These are phyloP conservation scores for Ogataea neopini DNA, from an alignment of 805 yeast species.

Conservation along the genomic window DNA sequence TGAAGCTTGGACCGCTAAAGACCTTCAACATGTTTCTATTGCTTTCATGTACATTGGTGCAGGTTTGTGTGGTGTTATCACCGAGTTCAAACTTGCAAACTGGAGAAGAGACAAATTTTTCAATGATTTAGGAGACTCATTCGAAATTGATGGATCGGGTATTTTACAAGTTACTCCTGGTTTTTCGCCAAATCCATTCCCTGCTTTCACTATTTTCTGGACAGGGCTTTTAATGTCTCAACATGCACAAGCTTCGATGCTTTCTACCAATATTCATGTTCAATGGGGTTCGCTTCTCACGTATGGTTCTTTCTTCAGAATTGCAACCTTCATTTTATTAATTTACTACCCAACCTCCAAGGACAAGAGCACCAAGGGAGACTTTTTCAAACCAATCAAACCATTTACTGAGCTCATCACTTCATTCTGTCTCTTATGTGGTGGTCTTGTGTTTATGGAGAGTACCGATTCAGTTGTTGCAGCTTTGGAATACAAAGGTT, in stretches of 20 bases:
- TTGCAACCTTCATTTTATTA: slow-evolving; percentile 59
- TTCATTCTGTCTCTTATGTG: slow-evolving; percentile 77
- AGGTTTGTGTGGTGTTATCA: slow-evolving; percentile 85
- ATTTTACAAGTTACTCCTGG: slow-evolving; percentile 57
- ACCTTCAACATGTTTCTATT: slow-evolving; percentile 84
- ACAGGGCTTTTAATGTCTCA: slow-evolving; percentile 95
- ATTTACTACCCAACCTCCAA: slow-evolving; percentile 42
- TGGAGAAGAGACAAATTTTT: slow-evolving; percentile 51
- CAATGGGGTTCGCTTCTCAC: slow-evolving; percentile 92
- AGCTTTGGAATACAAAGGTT: slow-evolving; percentile 79
- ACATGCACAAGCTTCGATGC: slow-evolving; percentile 80
- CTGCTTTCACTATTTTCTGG: slow-evolving; percentile 91
- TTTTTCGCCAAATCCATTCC: slow-evolving; percentile 91
- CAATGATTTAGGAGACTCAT: slow-evolving; percentile 20
- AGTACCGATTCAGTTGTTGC: slow-evolving; percentile 83
- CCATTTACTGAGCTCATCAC: slow-evolving; percentile 88
- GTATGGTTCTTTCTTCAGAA: slow-evolving; percentile 78
- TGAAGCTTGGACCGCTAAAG: slow-evolving; percentile 88
- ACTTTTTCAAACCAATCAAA: slow-evolving; percentile 48
- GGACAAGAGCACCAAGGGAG: slow-evolving; percentile 19
- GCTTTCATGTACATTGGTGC: slow-evolving; percentile 91
- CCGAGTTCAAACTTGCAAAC: slow-evolving; percentile 63
- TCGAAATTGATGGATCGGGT: slow-evolving; percentile 18
- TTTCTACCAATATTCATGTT: slow-evolving; percentile 77
- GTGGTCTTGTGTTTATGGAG: slow-evolving; percentile 92